These are phyloP conservation scores for Erysimum cheiranthoides DNA, from an alignment of 345 rosid species.

Conservation along the genomic window DNA sequence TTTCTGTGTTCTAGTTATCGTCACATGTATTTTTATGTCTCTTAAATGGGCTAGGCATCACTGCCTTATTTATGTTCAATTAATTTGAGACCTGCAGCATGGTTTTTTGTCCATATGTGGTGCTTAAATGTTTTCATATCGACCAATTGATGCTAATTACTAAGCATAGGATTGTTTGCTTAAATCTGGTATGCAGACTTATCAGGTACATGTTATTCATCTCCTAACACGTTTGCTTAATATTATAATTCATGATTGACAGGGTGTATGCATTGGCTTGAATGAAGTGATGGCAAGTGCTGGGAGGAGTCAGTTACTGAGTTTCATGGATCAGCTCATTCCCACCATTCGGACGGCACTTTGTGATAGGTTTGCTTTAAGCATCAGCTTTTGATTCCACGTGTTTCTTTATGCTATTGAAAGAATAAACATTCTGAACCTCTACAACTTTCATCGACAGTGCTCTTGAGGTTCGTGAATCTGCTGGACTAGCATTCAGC, in stretches of 20 bases:
- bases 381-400: conserved; percentile 19
- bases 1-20: not conserved
- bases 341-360: conserved; percentile 95
- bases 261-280: conserved; percentile 99
- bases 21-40: conserved; percentile 12
- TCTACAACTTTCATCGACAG: conserved; percentile 48
- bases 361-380: conserved; percentile 77
- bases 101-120: conserved; percentile 25
- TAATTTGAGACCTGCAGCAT: conserved; percentile 19
- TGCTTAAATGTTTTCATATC: conserved; percentile 6
- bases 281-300: conserved; percentile 99
- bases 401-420: conserved; percentile 10
- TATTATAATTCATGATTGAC: conserved; percentile 35
- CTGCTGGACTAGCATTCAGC: conserved; percentile 97
- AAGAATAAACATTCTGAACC: conserved; percentile 10
- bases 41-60: conserved; percentile 14
- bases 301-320: conserved; percentile 85
- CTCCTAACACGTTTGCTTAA: conserved; percentile 11
- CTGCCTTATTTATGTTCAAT: conserved; percentile 19
- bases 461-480: conserved; percentile 87
- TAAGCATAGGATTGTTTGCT: conserved; percentile 17
- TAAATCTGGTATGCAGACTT: conserved; percentile 19
- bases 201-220: conserved; percentile 14
- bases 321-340: conserved; percentile 95
- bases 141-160: conserved; percentile 20